A percentile compares a stretch with the other conserved stretches of the same genome.
These are phyloP conservation scores for Medicago lupulina DNA, from an alignment of 306 rosid species.

Conservation along the genomic window DNA sequence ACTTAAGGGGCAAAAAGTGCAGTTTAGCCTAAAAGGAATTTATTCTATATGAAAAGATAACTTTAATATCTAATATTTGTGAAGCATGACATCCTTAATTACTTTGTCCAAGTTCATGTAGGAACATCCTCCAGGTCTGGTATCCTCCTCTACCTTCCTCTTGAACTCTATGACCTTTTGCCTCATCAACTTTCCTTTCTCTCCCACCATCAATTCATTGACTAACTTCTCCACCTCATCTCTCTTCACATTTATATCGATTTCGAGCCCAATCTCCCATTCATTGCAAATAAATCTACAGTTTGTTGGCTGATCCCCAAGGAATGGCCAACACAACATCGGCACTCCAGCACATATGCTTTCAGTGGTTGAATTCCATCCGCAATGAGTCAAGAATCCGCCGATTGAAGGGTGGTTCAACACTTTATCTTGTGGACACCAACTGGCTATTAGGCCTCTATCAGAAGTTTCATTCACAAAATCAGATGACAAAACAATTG, in stretches of 20 bases:
- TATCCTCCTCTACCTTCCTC: constrained; percentile 35
- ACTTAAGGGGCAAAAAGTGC: too few species aligned
- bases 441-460: constrained; percentile 16
- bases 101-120: too few species aligned
- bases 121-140: constrained; percentile 22
- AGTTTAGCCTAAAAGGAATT: too few species aligned
- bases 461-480: neutral
- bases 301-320: constrained; percentile 41
- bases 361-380: constrained; percentile 47
- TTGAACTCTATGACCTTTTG: constrained; percentile 31
- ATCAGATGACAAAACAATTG: neutral
- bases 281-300: constrained; percentile 33
- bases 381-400: constrained; percentile 46
- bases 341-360: constrained; percentile 41
- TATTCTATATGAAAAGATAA: too few species aligned
- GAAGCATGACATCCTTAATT: too few species aligned
- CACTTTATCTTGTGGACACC: constrained; percentile 50
- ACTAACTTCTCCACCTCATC: constrained; percentile 43
- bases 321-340: constrained; percentile 47
- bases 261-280: constrained; percentile 42
- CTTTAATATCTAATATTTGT: too few species aligned
- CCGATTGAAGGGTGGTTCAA: constrained; percentile 38
- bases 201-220: constrained; percentile 45
- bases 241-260: constrained; percentile 37
- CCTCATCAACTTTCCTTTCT: constrained; percentile 43